Conservation (phyloP, 192 early-diverging fungal genomes). For the Gamsiella multidivaricata region DNA sequence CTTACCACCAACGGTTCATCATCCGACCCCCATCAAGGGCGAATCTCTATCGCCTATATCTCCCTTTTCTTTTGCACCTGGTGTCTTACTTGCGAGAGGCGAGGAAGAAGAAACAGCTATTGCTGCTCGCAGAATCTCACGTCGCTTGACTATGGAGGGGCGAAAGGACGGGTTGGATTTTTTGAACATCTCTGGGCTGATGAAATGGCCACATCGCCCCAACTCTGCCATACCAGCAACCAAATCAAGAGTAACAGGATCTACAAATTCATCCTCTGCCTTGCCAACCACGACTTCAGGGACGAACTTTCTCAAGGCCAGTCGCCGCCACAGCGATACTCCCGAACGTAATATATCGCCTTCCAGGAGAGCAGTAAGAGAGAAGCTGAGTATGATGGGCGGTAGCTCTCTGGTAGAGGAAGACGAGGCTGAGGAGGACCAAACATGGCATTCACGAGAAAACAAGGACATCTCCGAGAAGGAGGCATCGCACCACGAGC, state of each 20-base stretch:
- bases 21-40: background rate
- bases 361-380: background rate
- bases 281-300: background rate
- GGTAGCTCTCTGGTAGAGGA: conserved; percentile 11
- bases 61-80: conserved; percentile 1
- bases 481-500: background rate
- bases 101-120: conserved; percentile 22
- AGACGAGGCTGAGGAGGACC: background rate
- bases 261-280: background rate
- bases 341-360: background rate
- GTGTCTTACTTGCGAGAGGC: background rate
- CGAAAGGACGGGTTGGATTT: conserved; percentile 28
- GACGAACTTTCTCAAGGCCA: background rate
- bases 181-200: conserved; percentile 16
- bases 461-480: background rate
- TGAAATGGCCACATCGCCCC: conserved; percentile 20
- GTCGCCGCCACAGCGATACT: background rate
- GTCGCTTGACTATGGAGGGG: conserved; percentile 38
- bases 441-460: too few species aligned
- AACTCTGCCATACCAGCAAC: background rate
- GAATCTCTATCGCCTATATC: background rate
- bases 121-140: conserved; percentile 29
- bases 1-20: background rate
- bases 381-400: background rate
- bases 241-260: background rate